Conservation (phyloP, 495 filamentous ascomycete genomes). For the Friedmanniomyces endolithicus region DNA sequence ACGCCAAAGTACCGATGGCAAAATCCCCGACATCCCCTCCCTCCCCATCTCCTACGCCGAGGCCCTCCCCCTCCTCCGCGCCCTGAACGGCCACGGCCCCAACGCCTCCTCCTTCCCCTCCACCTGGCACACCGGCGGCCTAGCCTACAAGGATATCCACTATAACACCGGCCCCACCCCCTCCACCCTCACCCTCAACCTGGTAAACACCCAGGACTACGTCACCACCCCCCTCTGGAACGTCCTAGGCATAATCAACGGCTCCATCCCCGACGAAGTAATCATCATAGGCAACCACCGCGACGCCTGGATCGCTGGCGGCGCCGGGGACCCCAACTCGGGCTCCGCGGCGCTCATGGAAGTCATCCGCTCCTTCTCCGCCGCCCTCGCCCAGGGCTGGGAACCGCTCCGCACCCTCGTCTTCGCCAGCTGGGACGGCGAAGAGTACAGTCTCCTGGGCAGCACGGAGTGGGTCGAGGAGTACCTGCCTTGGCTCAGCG, state of each 20-base stretch:
- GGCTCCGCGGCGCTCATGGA: conserved; percentile 34
- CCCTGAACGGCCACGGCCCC: conserved; percentile 79
- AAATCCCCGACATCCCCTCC: conserved; percentile 78
- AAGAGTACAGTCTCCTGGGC: conserved; percentile 61
- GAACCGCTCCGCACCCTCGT: conserved; percentile 45
- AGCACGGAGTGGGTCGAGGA: conserved; percentile 71
- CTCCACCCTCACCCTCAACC: conserved; percentile 58
- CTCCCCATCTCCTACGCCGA: conserved; percentile 83
- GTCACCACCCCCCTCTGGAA: conserved; percentile 86
- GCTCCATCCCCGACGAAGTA: conserved; percentile 74
- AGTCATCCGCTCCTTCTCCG: conserved; percentile 28
- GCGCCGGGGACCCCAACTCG: conserved; percentile 35
- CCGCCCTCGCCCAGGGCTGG: conserved; percentile 29
- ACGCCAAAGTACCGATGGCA: conserved; percentile 53
- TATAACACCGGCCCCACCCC: conserved; percentile 90
- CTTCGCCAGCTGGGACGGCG: conserved; percentile 65
- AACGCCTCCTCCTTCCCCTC: conserved; percentile 64
- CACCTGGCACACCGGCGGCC: conserved; percentile 58
- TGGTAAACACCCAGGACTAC: conserved; percentile 82
- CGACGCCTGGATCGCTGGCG: conserved; percentile 82
- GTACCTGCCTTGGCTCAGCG: conserved; percentile 64
- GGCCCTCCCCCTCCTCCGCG: conserved; percentile 70
- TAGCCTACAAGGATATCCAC: conserved; percentile 70
- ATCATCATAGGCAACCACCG: conserved; percentile 91
- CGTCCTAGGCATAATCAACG: conserved; percentile 87